Conservation (phyloP, 805 yeast genomes). For the Starmerella roubikii region DNA sequence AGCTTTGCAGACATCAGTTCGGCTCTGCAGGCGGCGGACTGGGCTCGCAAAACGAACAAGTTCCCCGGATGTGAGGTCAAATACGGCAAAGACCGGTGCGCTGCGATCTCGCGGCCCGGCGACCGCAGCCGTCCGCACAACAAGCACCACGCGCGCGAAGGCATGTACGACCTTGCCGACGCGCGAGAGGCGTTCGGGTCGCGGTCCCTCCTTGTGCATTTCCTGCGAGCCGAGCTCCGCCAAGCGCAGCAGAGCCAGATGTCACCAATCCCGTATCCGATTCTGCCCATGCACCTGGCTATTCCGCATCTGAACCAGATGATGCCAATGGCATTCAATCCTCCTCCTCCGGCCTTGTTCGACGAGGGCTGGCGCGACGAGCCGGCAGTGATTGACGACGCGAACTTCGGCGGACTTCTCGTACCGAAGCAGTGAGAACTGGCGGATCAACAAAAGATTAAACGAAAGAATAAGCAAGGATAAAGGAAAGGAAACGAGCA, state of each 20-base stretch:
- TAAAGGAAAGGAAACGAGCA: too few species aligned
- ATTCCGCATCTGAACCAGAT: too few species aligned
- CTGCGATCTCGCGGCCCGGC: constrained; percentile 36
- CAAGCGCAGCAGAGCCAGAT: background rate
- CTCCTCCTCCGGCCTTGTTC: too few species aligned
- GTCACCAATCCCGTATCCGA: background rate
- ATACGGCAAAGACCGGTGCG: constrained; percentile 91
- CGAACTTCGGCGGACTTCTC: too few species aligned
- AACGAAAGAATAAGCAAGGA: too few species aligned
- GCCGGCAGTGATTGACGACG: too few species aligned
- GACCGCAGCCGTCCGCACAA: background rate
- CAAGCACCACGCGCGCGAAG: background rate
- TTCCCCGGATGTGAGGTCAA: constrained; percentile 59
- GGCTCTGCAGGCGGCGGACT: constrained; percentile 86
- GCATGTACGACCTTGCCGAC: background rate
- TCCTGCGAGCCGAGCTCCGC: background rate
- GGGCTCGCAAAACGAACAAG: constrained; percentile 61
- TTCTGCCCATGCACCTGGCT: background rate
- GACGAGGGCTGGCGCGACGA: too few species aligned
- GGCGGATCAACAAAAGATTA: too few species aligned
- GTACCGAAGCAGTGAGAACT: too few species aligned
- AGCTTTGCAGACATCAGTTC: constrained; percentile 78
- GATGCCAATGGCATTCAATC: too few species aligned
- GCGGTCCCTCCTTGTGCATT: background rate
- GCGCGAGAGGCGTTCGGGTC: background rate